Conservation (phyloP, 164 flowering plant genomes). For the Vitis vinifera region ASM3070453v1 NC_081811.1:25133001-25133500, state of each 20-base stretch:
- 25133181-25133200: conserved; percentile 78
- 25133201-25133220: conserved; percentile 92
- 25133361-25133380: not conserved
- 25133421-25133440: conserved; percentile 97
- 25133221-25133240: conserved; percentile 90
- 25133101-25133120: conserved; percentile 25
- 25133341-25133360: too few relatives aligned
- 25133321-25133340: too few relatives aligned
- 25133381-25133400: not conserved
- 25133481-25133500: conserved; percentile 61
- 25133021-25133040: conserved; percentile 21
- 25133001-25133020: conserved; percentile 24
- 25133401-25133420: conserved; percentile 28
- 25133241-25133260: conserved; percentile 60
- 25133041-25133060: conserved; percentile 23
- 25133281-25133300: too few relatives aligned
- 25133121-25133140: conserved; percentile 40
- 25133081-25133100: conserved; percentile 18
- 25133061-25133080: conserved; percentile 34
- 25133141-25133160: conserved; percentile 76
- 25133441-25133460: conserved; percentile 87
- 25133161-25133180: conserved; percentile 97
- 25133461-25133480: conserved; percentile 77
- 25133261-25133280: not conserved
- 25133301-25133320: too few relatives aligned